Evolutionary conservation across 2,329 filamentous ascomycete species (phyloP).

Genomic region (Cercospora citrullina): DNA sequence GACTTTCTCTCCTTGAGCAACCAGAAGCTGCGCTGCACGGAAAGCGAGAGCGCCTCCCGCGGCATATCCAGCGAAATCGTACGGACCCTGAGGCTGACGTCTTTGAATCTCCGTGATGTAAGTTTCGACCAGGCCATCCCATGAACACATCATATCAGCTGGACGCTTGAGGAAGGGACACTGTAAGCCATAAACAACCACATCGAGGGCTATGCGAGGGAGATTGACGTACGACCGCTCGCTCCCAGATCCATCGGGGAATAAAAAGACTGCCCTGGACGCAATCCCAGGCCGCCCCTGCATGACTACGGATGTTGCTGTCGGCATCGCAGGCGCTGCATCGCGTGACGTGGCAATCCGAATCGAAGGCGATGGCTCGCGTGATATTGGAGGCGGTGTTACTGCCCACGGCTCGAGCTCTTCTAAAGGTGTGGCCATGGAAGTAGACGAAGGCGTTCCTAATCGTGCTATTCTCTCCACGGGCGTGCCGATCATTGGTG

Average conservation of each 20-base stretch:
- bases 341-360: not conserved
- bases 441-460: constrained; percentile 6
- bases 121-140: constrained; percentile 10
- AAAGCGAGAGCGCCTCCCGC: constrained; percentile 29
- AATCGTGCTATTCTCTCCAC: not conserved
- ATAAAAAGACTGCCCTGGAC: constrained; percentile 5
- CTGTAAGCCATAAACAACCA: constrained; percentile 45
- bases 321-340: not conserved
- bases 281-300: constrained; percentile 4
- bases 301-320: constrained; percentile 8
- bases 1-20: constrained; percentile 24
- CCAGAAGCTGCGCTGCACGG: constrained; percentile 20
- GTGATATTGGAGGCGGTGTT: not conserved
- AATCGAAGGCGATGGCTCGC: not conserved
- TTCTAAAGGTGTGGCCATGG: constrained; percentile 8
- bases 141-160: constrained; percentile 16
- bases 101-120: constrained; percentile 41
- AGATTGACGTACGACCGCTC: constrained; percentile 7
- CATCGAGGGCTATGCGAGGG: constrained; percentile 10
- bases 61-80: constrained; percentile 41
- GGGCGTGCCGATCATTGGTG: not conserved
- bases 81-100: constrained; percentile 34
- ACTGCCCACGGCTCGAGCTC: constrained; percentile 4
- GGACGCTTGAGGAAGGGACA: constrained; percentile 39
- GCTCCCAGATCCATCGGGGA: constrained; percentile 11